Evolutionary conservation across 345 rosid species (phyloP).

Genomic region (Raphanus raphanistrum): DNA sequence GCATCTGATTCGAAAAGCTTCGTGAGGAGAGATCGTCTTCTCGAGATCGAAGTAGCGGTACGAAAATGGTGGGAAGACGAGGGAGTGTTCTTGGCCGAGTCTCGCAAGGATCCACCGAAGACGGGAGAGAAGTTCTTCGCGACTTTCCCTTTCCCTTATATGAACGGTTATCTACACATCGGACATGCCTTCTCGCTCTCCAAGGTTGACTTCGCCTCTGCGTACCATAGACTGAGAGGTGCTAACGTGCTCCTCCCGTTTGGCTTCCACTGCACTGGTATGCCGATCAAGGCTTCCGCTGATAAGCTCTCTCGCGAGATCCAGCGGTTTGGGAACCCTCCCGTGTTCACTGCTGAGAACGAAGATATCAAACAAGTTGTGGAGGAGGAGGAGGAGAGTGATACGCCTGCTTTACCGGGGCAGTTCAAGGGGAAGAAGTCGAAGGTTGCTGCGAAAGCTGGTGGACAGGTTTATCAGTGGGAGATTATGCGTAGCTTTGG

Average conservation of each 20-base stretch:
- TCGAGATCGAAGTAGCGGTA: constrained; percentile 59
- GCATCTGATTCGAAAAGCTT: constrained; percentile 67
- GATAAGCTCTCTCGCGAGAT: constrained; percentile 31
- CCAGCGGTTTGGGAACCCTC: constrained; percentile 45
- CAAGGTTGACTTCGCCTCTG: constrained; percentile 88
- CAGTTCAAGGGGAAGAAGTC: constrained; percentile 88
- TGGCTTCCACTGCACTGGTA: not conserved
- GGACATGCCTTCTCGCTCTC: constrained; percentile 84
- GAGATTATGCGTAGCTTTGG: constrained; percentile 96
- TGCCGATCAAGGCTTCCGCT: not conserved
- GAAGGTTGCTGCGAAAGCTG: constrained; percentile 78
- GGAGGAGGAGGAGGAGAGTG: constrained; percentile 44
- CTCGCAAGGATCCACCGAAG: constrained; percentile 50
- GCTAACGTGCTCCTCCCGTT: constrained; percentile 51
- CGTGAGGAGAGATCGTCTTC: constrained; percentile 72
- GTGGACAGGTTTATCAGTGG: constrained; percentile 84
- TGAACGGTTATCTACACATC: constrained; percentile 80
- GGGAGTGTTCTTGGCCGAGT: constrained; percentile 46
- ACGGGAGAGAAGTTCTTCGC: constrained; percentile 75
- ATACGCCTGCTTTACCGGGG: constrained; percentile 41
- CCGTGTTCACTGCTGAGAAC: constrained; percentile 54
- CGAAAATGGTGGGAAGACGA: constrained; percentile 68
- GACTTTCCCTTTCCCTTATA: constrained; percentile 80
- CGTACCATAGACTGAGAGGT: constrained; percentile 80
- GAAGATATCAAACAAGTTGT: constrained; percentile 16